Evolutionary conservation across 2,329 filamentous ascomycete genomes (phyloP), one percentile per base, ranked within the genome.

Genomic region (Trichophyton equinum): DNA sequence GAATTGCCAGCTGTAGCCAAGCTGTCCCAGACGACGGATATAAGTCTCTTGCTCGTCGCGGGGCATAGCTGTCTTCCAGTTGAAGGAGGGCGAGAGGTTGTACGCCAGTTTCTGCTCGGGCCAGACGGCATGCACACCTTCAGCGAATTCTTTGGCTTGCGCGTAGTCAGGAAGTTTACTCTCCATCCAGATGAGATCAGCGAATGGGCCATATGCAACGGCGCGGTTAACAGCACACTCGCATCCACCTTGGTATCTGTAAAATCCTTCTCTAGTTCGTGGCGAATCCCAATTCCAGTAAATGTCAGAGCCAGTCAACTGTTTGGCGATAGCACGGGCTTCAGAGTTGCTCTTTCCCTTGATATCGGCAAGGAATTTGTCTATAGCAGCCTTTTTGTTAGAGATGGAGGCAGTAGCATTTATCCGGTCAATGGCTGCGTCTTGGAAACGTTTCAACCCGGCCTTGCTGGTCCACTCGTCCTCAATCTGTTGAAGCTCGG

Each of bases 1-100:
- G 81, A 99, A 99, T 77, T 99, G 94, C 94, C 94, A 99, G 84
- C 90, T 95, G 83, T 99, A 99, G 65, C 94, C 94, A 57, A 99
- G 83, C 64, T 79, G 71, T 63, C 86, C 91, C 46, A 99, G 87
- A 47, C 94, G 89, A 65, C 85, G 80, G 79, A 99, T 99, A 79
- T 97, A 99, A 20, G 94, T 99, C 79, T 96, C 90, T 78, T 99
- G 94, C 74, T 97, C 92, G 59, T 82, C 81, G 66, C 88, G 85
- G 51, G 89, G 82, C 91, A 96, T 96, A 69, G 92, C 94, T 62
- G 91, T 82, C 81, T 97, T 97, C 94, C 94, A 99, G 84, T 99
- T 99, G 87, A 99, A 99, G 2, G 91, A 96, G 33, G 94, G 94
- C 0, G 91, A 96, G 65, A 99, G 86, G 81, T 99, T 99, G 81